phyloP scores from a whole-genome alignment of 257 asterid genomes.

The Petunia secreta region DNA sequence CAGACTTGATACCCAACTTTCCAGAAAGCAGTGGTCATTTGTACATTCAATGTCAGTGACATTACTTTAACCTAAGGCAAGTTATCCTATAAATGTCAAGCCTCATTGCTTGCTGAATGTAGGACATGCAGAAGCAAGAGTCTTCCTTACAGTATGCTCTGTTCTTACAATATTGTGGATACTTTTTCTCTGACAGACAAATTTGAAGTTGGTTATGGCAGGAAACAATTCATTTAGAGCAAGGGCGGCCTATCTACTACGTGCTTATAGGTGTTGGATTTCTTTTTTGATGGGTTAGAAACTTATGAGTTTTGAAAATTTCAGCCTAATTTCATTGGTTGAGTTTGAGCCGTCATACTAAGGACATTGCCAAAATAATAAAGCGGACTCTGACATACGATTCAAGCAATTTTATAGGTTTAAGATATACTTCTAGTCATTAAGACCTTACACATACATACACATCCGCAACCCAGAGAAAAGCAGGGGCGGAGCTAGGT shows the following conservation, averaged over 20 bases:
- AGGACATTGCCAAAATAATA: not conserved
- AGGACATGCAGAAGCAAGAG: not conserved
- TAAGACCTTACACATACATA: constrained; percentile 8
- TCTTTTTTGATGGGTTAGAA: not conserved
- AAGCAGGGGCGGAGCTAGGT: too few relatives aligned
- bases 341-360: not conserved
- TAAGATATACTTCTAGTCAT: not conserved
- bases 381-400: not conserved
- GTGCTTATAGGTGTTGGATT: not conserved
- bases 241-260: not conserved
- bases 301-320: not conserved
- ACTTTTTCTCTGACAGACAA: not conserved
- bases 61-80: not conserved
- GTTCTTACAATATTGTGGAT: not conserved
- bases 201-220: not conserved
- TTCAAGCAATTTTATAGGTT: not conserved
- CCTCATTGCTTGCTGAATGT: not conserved
- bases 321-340: not conserved
- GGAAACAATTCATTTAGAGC: not conserved
- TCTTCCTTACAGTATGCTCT: not conserved
- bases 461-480: not conserved
- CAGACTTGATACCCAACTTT: constrained; percentile 5
- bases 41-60: not conserved
- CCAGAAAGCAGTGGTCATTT: constrained; percentile 12
- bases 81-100: constrained; percentile 4